phyloP scores from a whole-genome alignment of 2,329 filamentous ascomycete species.

The Malbranchea cinnamomea region DNA sequence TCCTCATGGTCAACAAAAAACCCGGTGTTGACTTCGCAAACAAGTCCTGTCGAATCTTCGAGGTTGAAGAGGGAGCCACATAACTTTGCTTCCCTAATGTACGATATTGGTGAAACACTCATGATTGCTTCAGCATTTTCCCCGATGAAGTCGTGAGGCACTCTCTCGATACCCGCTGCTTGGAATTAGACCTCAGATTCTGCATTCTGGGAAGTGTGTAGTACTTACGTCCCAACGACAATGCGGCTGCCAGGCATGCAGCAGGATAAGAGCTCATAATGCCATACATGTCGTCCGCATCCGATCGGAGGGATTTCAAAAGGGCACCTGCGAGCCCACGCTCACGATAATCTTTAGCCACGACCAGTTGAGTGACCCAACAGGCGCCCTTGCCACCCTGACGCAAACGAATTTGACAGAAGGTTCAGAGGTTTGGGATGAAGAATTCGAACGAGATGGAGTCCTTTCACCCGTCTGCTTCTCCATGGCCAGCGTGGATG shows the following conservation, averaged over 20 bases:
- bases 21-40: slow-evolving; percentile 20
- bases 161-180: slow-evolving; percentile 16
- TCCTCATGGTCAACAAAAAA: slow-evolving; percentile 27
- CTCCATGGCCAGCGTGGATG: too few species aligned
- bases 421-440: too few species aligned
- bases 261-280: slow-evolving; percentile 11
- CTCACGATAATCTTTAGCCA: slow-evolving; percentile 21
- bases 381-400: slow-evolving; percentile 17
- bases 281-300: slow-evolving; percentile 22
- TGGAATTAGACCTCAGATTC: slow-evolving; percentile 15
- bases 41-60: slow-evolving; percentile 16
- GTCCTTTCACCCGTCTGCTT: too few species aligned
- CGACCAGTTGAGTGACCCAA: slow-evolving; percentile 30
- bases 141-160: slow-evolving; percentile 15
- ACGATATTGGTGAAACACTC: slow-evolving; percentile 21
- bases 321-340: slow-evolving; percentile 22
- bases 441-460: too few species aligned
- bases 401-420: too few species aligned
- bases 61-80: slow-evolving; percentile 21
- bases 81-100: slow-evolving; percentile 26
- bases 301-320: slow-evolving; percentile 16
- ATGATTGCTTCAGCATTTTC: slow-evolving; percentile 20
- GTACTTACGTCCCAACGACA: slow-evolving; percentile 10
- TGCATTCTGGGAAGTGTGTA: too few species aligned
- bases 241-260: slow-evolving; percentile 14